These are phyloP conservation scores for Magnusiomyces sp. DNA, from an alignment of 1,139 yeast genomes.

Conservation along the genomic window DNA sequence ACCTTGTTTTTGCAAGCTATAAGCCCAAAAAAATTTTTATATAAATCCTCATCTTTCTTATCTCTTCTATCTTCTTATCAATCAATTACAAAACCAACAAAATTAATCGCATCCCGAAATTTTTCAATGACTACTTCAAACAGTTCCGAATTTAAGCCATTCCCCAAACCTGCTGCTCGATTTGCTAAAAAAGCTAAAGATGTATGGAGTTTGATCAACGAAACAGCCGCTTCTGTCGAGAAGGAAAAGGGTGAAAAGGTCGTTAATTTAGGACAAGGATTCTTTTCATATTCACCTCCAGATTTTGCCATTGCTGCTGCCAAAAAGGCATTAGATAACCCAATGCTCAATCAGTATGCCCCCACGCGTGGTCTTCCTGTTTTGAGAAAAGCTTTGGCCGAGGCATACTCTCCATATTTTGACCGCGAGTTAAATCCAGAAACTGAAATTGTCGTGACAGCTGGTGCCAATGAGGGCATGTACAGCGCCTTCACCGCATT, in stretches of 20 bases:
- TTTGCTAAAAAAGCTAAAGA: constrained; percentile 44
- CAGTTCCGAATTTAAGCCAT: constrained; percentile 6
- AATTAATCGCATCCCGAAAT: neutral
- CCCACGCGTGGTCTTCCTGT: constrained; percentile 83
- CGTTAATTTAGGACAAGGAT: constrained; percentile 91
- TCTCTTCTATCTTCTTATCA: too few species aligned
- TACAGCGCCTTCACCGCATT: constrained; percentile 77
- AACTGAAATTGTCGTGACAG: constrained; percentile 71
- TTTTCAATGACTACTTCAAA: neutral
- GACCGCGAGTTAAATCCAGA: constrained; percentile 48
- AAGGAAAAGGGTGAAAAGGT: constrained; percentile 60
- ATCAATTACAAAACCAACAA: too few species aligned
- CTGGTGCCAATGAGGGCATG: constrained; percentile 97
- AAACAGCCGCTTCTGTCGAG: constrained; percentile 80
- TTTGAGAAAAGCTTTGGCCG: constrained; percentile 58
- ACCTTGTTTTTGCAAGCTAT: too few species aligned
- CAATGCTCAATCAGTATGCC: constrained; percentile 83
- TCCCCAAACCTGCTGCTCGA: constrained; percentile 22
- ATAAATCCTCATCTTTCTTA: too few species aligned
- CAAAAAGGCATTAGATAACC: constrained; percentile 58
- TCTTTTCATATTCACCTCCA: constrained; percentile 92
- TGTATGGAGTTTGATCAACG: constrained; percentile 91
- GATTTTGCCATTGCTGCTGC: constrained; percentile 80
- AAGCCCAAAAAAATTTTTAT: too few species aligned
- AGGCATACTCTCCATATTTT: constrained; percentile 60